phyloP scores from a whole-genome alignment of 2,329 filamentous ascomycete genomes.

The Alternaria gaisen region DNA sequence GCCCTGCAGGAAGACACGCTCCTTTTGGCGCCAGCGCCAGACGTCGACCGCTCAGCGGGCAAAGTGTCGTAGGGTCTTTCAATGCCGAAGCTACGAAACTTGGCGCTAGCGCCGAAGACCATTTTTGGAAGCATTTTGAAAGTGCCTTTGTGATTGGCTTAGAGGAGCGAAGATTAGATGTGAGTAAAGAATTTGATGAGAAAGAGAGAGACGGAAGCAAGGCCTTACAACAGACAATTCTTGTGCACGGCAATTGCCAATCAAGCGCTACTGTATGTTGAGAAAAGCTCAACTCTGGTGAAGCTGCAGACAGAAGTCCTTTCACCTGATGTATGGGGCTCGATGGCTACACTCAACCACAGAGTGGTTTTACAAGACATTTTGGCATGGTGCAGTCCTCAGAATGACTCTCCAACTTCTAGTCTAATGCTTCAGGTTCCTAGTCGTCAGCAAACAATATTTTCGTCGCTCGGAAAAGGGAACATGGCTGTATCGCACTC shows the following conservation, averaged over 20 bases:
- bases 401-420: not conserved
- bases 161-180: not conserved
- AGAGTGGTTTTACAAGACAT: too few relatives aligned
- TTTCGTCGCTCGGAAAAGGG: constrained; percentile 3
- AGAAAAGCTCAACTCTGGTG: too few relatives aligned
- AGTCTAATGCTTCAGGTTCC: not conserved
- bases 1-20: constrained; percentile 8
- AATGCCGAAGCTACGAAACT: not conserved
- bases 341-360: not conserved
- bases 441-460: constrained; percentile 16
- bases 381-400: not conserved
- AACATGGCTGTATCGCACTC: not conserved
- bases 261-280: too few relatives aligned
- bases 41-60: not conserved
- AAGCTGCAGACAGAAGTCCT: not conserved
- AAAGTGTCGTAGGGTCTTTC: not conserved
- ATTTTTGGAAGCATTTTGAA: constrained; percentile 4
- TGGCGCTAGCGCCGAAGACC: constrained; percentile 1
- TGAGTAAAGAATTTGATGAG: not conserved
- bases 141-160: not conserved
- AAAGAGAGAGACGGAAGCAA: not conserved
- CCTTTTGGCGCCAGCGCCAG: constrained; percentile 15
- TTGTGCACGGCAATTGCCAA: too few relatives aligned
- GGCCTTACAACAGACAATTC: not conserved
- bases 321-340: not conserved